Evolutionary conservation across 495 filamentous ascomycete species (phyloP).

Genomic region (Penicillium cataractarum): DNA sequence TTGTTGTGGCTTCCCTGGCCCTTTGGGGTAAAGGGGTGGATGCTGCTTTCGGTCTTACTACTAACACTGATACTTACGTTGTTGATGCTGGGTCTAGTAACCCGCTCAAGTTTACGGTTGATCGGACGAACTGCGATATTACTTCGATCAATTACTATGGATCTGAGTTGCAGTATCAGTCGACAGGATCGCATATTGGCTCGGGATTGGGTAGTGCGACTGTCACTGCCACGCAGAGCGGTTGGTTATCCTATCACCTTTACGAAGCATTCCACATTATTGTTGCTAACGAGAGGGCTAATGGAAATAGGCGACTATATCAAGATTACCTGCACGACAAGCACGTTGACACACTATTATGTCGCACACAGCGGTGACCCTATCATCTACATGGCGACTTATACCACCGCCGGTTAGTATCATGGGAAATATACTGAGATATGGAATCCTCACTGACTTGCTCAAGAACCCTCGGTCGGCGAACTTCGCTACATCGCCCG

Average conservation of each 20-base stretch:
- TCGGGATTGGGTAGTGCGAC: conserved; percentile 64
- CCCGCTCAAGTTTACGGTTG: conserved; percentile 59
- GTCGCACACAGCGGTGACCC: conserved; percentile 61
- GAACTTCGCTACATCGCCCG: conserved; percentile 69
- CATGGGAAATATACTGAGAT: no score
- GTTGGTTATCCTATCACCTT: conserved; percentile 10
- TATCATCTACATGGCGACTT: conserved; percentile 65
- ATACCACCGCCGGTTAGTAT: conserved; percentile 52
- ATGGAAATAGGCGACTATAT: conserved; percentile 52
- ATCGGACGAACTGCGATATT: conserved; percentile 61
- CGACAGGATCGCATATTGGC: conserved; percentile 57
- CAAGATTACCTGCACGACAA: conserved; percentile 63
- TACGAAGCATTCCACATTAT: conserved; percentile 27
- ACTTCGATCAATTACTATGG: conserved; percentile 63
- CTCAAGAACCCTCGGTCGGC: conserved; percentile 56
- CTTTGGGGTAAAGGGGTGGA: conserved; percentile 27
- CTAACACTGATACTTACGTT: conserved; percentile 39
- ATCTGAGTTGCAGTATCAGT: conserved; percentile 58
- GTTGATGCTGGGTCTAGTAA: conserved; percentile 59
- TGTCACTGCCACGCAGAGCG: conserved; percentile 51
- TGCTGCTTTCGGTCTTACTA: conserved; percentile 40
- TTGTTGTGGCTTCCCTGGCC: conserved; percentile 24
- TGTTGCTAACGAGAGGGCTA: conserved; percentile 20
- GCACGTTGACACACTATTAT: conserved; percentile 65
- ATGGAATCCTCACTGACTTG: no score